Percentiles rank a stretch among this genome's conserved stretches.
Evolutionary conservation across 352 stramenopile species (phyloP).

Genomic region (Globisporangium spinosum): DNA sequence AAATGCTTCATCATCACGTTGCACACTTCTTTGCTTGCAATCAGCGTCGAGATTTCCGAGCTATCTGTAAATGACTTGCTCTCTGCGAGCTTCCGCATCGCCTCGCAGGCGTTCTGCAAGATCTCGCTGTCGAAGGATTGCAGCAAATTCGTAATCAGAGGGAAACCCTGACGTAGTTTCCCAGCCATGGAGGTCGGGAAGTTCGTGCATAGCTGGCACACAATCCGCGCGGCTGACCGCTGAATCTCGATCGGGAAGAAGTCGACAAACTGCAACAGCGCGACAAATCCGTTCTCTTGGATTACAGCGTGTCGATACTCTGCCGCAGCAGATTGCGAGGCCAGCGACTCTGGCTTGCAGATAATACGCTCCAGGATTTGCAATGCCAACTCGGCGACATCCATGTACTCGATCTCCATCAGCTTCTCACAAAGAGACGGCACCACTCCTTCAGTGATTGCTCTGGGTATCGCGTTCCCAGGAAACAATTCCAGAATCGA

Average conservation of each 20-base stretch:
- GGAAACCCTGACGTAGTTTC: conserved; percentile 36
- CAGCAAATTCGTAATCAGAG: conserved; percentile 44
- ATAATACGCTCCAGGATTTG: conserved; percentile 67
- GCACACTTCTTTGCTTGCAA: conserved; percentile 44
- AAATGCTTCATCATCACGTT: conserved; percentile 32
- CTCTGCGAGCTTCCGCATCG: conserved; percentile 44
- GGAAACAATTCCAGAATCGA: conserved; percentile 59
- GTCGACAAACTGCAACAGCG: conserved; percentile 74
- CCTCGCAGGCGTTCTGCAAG: conserved; percentile 44
- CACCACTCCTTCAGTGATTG: conserved; percentile 43
- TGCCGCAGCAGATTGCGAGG: conserved; percentile 12
- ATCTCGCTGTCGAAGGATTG: conserved; percentile 56
- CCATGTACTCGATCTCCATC: conserved; percentile 81
- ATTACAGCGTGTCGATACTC: conserved; percentile 45
- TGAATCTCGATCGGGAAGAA: conserved; percentile 81
- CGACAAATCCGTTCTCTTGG: conserved; percentile 58
- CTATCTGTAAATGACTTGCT: conserved; percentile 39
- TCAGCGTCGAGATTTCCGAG: conserved; percentile 30
- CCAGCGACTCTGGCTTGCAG: conserved; percentile 21
- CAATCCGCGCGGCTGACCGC: conserved; percentile 50
- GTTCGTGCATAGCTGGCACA: conserved; percentile 47
- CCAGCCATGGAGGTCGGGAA: conserved; percentile 25
- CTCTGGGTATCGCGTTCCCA: conserved; percentile 34
- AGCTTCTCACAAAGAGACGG: conserved; percentile 64
- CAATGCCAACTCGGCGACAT: conserved; percentile 67